A percentile compares a stretch with the other conserved stretches of the same genome.
phyloP scores from a whole-genome alignment of 139 green algal species.

The Chlorella sorokiniana region DNA sequence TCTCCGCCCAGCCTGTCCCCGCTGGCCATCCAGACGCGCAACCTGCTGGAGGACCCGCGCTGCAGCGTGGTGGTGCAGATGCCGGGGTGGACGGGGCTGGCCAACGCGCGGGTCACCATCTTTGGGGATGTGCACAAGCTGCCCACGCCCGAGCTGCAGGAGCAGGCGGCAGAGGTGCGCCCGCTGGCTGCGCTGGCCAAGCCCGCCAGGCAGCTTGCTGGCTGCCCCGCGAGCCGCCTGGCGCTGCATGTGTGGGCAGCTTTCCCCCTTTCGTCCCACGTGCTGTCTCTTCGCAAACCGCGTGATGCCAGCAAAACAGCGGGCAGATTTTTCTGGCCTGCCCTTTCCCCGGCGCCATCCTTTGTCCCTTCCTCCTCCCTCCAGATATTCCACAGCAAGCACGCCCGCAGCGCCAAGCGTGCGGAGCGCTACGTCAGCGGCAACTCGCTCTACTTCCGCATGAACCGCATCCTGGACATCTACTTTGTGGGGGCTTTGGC shows the following conservation, averaged over 20 bases:
- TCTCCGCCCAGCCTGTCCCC: constrained; percentile 67
- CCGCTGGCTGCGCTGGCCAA: neutral
- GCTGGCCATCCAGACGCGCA: constrained; percentile 87
- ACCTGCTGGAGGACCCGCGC: constrained; percentile 77
- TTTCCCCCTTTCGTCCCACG: too few relatives aligned
- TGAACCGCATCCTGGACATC: constrained; percentile 96
- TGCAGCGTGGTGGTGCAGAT: constrained; percentile 79
- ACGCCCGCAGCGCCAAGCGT: constrained; percentile 42
- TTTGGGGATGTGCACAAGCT: constrained; percentile 97
- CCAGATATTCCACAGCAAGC: constrained; percentile 86
- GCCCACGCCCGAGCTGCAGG: constrained; percentile 76
- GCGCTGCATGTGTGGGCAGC: too few relatives aligned
- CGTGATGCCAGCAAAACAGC: neutral
- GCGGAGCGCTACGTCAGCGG: constrained; percentile 53
- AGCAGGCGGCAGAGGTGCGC: constrained; percentile 51
- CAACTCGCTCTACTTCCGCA: constrained; percentile 89
- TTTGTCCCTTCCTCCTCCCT: neutral
- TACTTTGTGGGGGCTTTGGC: constrained; percentile 99
- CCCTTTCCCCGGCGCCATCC: neutral
- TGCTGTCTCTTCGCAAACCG: too few relatives aligned
- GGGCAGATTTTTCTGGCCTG: neutral
- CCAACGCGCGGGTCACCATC: constrained; percentile 97
- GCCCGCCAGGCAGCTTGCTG: too few relatives aligned
- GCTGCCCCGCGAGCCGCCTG: too few relatives aligned
- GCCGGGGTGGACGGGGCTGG: constrained; percentile 95